These are phyloP conservation scores for Chaetomium cochliodes DNA, from an alignment of 495 filamentous ascomycete genomes.

Conservation along the genomic window DNA sequence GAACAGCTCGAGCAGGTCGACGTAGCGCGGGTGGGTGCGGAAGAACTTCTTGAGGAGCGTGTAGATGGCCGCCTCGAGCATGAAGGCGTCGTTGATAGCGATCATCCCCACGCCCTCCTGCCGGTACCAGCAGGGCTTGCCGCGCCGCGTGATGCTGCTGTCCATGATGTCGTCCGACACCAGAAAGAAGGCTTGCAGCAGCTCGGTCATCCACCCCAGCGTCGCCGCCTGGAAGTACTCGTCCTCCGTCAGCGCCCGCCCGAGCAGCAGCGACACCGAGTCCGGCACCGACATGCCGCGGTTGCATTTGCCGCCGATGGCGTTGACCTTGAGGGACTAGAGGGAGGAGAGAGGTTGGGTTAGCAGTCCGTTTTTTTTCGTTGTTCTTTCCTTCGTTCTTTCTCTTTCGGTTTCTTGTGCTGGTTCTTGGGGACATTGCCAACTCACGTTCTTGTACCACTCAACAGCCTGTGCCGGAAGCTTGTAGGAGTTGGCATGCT, in stretches of 20 bases:
- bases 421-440: no score
- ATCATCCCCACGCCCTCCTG: slow-evolving; percentile 83
- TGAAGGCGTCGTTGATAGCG: slow-evolving; percentile 97
- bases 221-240: slow-evolving; percentile 82
- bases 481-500: slow-evolving; percentile 72
- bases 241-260: slow-evolving; percentile 66
- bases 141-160: slow-evolving; percentile 84
- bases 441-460: slow-evolving; percentile 78
- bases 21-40: slow-evolving; percentile 76
- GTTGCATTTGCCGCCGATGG: slow-evolving; percentile 94
- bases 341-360: slow-evolving; percentile 19
- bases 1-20: slow-evolving; percentile 91
- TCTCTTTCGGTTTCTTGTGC: neutral
- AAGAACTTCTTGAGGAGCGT: slow-evolving; percentile 89
- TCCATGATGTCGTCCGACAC: slow-evolving; percentile 99
- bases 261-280: slow-evolving; percentile 75
- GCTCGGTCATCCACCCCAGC: slow-evolving; percentile 94
- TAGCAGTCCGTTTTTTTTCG: slow-evolving; percentile 25
- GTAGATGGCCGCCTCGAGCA: slow-evolving; percentile 91
- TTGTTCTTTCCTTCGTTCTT: slow-evolving; percentile 7
- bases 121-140: slow-evolving; percentile 93
- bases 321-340: slow-evolving; percentile 78
- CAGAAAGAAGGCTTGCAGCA: slow-evolving; percentile 97
- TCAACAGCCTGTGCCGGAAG: slow-evolving; percentile 77
- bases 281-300: slow-evolving; percentile 97